Conservation (phyloP, 129 eudicot genomes). For the Oenanthe sinensis region DNA sequence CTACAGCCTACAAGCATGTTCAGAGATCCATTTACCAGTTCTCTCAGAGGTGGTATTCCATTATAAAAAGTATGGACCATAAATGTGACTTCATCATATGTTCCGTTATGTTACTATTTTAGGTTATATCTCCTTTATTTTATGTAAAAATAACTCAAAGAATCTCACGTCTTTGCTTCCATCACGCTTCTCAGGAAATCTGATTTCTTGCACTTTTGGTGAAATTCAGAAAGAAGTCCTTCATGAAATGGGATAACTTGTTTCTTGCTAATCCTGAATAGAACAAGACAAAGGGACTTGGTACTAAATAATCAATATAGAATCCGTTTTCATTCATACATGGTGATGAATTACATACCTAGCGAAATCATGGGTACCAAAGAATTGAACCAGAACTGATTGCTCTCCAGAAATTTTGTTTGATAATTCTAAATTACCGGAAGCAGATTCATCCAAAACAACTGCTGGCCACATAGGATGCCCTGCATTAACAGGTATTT, state of each 20-base stretch:
- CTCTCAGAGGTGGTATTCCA: background rate
- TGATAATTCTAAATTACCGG: slow-evolving; percentile 43
- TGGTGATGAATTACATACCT: slow-evolving; percentile 30
- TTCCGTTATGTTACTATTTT: background rate
- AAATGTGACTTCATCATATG: background rate
- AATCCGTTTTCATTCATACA: background rate
- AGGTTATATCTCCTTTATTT: background rate
- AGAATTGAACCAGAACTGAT: slow-evolving; percentile 82
- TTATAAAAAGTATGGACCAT: background rate
- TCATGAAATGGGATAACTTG: slow-evolving; percentile 67
- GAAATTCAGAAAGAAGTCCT: slow-evolving; percentile 74
- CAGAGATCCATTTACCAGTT: background rate
- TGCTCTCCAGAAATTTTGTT: slow-evolving; percentile 65
- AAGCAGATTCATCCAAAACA: slow-evolving; percentile 67
- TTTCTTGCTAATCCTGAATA: slow-evolving; percentile 56
- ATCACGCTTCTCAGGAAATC: slow-evolving; percentile 67
- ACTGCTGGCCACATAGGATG: slow-evolving; percentile 94
- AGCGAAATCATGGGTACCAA: slow-evolving; percentile 97
- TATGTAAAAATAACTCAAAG: background rate
- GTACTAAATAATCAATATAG: slow-evolving; percentile 2
- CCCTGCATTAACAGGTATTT: slow-evolving; percentile 38
- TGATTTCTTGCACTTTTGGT: slow-evolving; percentile 68
- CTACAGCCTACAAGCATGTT: background rate
- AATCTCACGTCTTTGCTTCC: slow-evolving; percentile 88
- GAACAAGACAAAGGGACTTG: slow-evolving; percentile 14